Percentiles rank a stretch among this genome's conserved stretches.
phyloP scores from a whole-genome alignment of 1,139 yeast genomes.

The Diutina catenulata region DNA sequence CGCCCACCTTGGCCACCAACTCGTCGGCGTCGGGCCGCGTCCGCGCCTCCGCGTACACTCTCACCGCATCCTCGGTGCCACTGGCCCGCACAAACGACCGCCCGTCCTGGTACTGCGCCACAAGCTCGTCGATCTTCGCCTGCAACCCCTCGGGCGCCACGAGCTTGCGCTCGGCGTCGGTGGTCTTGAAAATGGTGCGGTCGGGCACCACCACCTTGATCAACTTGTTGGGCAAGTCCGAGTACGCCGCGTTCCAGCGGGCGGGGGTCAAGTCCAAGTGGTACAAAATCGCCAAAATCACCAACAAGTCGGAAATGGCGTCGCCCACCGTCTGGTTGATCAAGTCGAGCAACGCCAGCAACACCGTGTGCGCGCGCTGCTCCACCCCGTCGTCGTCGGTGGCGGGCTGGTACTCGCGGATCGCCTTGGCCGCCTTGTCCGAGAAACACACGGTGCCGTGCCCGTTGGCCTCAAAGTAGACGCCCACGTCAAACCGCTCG shows the following conservation, averaged over 20 bases:
- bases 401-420: slow-evolving; percentile 15
- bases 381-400: slow-evolving; percentile 15
- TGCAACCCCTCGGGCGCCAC: slow-evolving; percentile 74
- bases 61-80: slow-evolving; percentile 96
- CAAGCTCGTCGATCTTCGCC: slow-evolving; percentile 52
- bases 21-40: slow-evolving; percentile 23
- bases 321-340: slow-evolving; percentile 97
- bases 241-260: slow-evolving; percentile 68
- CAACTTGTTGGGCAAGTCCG: slow-evolving; percentile 78
- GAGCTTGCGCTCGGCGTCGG: slow-evolving; percentile 81
- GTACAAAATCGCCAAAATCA: slow-evolving; percentile 56
- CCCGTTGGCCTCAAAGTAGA: slow-evolving; percentile 98
- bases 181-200: slow-evolving; percentile 66
- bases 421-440: slow-evolving; percentile 34
- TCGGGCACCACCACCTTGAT: slow-evolving; percentile 77
- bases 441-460: slow-evolving; percentile 93
- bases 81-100: slow-evolving; percentile 94
- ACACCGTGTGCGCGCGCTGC: slow-evolving; percentile 32
- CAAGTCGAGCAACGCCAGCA: slow-evolving; percentile 49
- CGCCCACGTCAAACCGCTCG: slow-evolving; percentile 73
- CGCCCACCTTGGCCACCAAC: slow-evolving; percentile 11
- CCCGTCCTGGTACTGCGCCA: slow-evolving; percentile 46
- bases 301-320: slow-evolving; percentile 80
- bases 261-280: slow-evolving; percentile 44
- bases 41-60: slow-evolving; percentile 87